A percentile compares a stretch with the other conserved stretches of the same genome.
phyloP scores from a whole-genome alignment of 768 basidiomycete genomes.

The Rhodotorula sphaerocarpa region DNA sequence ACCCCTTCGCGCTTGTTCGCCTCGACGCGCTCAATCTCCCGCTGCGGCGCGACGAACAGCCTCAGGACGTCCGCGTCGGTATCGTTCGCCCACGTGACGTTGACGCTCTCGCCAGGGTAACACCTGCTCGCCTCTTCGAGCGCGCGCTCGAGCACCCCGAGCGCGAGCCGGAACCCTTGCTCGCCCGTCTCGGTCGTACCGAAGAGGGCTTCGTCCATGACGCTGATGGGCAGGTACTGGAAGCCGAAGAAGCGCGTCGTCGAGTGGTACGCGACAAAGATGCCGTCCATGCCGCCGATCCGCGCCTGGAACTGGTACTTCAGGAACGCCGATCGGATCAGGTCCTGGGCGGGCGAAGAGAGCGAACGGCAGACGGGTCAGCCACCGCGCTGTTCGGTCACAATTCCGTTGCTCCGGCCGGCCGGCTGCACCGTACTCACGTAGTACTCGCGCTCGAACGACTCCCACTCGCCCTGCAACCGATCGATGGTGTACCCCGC shows the following conservation, averaged over 20 bases:
- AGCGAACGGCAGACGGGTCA: too few species aligned
- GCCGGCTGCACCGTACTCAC: slow-evolving; percentile 1
- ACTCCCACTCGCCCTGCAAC: slow-evolving; percentile 58
- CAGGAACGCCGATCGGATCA: slow-evolving; percentile 84
- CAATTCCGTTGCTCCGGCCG: too few species aligned
- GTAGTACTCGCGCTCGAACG: slow-evolving; percentile 89
- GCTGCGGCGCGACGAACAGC: slow-evolving; percentile 24
- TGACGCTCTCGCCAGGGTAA: slow-evolving; percentile 17
- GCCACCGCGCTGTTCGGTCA: too few species aligned
- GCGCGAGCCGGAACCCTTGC: slow-evolving; percentile 65
- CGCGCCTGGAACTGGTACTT: slow-evolving; percentile 96
- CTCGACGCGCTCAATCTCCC: background rate
- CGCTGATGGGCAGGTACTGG: slow-evolving; percentile 76
- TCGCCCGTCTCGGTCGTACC: slow-evolving; percentile 59
- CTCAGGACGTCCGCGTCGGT: slow-evolving; percentile 8
- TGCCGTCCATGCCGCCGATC: slow-evolving; percentile 95
- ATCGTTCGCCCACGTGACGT: slow-evolving; percentile 19
- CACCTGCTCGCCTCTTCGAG: slow-evolving; percentile 50
- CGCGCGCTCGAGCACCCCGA: slow-evolving; percentile 62
- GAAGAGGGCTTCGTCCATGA: slow-evolving; percentile 78
- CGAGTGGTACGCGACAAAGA: slow-evolving; percentile 49
- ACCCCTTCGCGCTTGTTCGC: background rate
- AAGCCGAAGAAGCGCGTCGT: slow-evolving; percentile 82
- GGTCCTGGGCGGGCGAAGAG: slow-evolving; percentile 51
- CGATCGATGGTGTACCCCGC: slow-evolving; percentile 66